Evolutionary conservation across 31 red algal species (phyloP), one percentile per base, ranked within the genome.

Genomic region (Endocladia muricata): DNA sequence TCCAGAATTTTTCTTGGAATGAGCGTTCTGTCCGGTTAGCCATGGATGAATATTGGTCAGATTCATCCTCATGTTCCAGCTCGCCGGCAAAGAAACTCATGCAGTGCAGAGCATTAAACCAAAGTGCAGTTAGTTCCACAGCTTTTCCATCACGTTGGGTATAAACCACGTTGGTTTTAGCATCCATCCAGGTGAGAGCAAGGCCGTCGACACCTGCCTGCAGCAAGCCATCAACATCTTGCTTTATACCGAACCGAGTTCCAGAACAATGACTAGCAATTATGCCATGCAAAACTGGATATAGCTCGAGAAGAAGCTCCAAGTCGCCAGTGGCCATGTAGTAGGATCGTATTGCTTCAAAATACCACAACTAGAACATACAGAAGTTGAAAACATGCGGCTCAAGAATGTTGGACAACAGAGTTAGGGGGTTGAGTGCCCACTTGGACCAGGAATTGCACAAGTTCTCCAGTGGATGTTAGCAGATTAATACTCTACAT

Each of bases 1-100:
- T 78, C 83, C 83, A 87, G 41, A 87, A 78, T 56, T 78, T 87
- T 0, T 78, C 74, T 43, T 87, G 83, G 67, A 87, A 87, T n/a
- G 83, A 78, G 8, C 73, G 72, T 78, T 87, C 83, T 0, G 73
- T 87, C n/a, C 37, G 4, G 57, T 87, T 65, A 33, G 83, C 83
- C 83, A 87, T 87, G 1, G 37, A 51, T 2, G 83, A 73, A 55
- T 62, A 87, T 37, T 63, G 32, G 36, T 87, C 74, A 37, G 49
- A 59, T 41, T 87, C 83, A 3, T 87, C 73, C 28, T 78, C 74
- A 26, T 87, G 61, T 23, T 78, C 83, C 1, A 87, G 66, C 56
- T 87, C 83, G 61, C 55, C 38, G n/a, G 83, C 83, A 43, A 87
- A 87, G 55, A 78, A 87, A 32, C 73, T 74, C 83, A 87, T 87